Base-by-base conservation (phyloP, 495 filamentous ascomycete species). In the Xylaria curta region DNA sequence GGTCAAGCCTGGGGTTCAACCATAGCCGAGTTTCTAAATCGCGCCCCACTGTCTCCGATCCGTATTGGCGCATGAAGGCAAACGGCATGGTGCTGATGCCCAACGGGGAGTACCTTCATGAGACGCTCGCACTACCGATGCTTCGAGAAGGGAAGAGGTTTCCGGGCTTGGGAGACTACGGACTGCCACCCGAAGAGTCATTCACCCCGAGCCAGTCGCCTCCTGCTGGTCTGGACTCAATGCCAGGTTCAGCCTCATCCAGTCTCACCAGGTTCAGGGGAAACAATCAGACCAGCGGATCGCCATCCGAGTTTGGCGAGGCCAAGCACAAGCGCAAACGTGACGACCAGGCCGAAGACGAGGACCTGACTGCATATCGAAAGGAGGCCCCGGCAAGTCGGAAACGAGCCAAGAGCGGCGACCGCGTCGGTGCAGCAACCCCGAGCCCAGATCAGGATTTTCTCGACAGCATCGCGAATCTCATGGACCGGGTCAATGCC, bases 31-130 rank as follows among this genome's bases (percentile, higher is more conserved):
- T 79, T 53, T 64, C 76, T 15, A 79, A 79, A 51, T 40, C 74
- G 62, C 77, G 72, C 19, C 51, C 76, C 21, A 76, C 64, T n/a
- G 63, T 70, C 17, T 49, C 74, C 19, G 74, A 79, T 47, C 74
- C 77, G 7, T 82, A 85, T 69, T 85, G 82, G 81, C 78, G 81
- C 24, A 71, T 85, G 46, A 80, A 83, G 26, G 78, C 78, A 3
- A 75, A 76, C 4, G 84, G 84, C 0, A 73, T 85, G 46, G 80
- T 85, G 12, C 81, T 76, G 28, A 82, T 81, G 80, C 78, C 83
- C 4, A 80, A 85, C 61, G 82, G 82, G 4, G 68, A 81, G 36
- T 85, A 82, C 74, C 54, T 84, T 12, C 82, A 82, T 2, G 84
- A 85, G 71, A 76, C 82, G 3, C 66, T 85, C 38, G 83, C 81